Base-by-base conservation (phyloP, 2,329 filamentous ascomycete species). In the Penicillium hesseltinei region DNA sequence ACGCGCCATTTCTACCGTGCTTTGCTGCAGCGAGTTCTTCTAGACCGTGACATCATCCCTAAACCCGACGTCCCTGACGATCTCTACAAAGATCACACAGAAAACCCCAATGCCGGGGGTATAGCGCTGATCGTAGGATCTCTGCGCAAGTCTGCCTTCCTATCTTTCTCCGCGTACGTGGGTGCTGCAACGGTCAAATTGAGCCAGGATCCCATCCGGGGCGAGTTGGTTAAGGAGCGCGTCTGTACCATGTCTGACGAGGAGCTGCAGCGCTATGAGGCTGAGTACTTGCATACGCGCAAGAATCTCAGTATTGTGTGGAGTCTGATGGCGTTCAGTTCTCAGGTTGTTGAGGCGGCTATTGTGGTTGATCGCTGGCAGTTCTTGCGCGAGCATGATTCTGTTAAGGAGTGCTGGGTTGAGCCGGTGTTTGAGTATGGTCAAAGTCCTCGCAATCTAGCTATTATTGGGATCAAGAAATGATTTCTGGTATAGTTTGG, bases 311-410 rank as follows among this genome's bases (percentile, higher is more conserved):
- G 89, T 69, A 83, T 95, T 8, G 85, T 95, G 58, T 99, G 94
- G 94, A 91, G 86, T 65, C 74, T 99, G 67, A 99, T 99, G 93
- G 92, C 94, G 1, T 97, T 96, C 68, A 95, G 91, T 72, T 92
- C 93, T 3, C 86, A 86, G 21, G 88, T 96, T 4, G 87, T 95
- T 2, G 94, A 99, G 78, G 91, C 91, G 33, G 79, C 95, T 58
- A 93, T 99, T 67, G 91, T 96, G 51, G 85, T 88, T 45, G 94
- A 99, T 79, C 83, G 94, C 45, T 99, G 91, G 90, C 78, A 90
- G 60, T 99, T 88, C 77, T 78, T 99, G 64, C 83, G 80, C 57
- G 93, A 99, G 77, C 90, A 96, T 49, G 83, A 88, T 42, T 77
- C 88, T 7, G 87, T 92, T 44, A 78, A 83, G 62, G 83, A 89